Evolutionary conservation across 371 early-diverging fungal genomes (phyloP).

Genomic region (Mortierella polycephala): DNA sequence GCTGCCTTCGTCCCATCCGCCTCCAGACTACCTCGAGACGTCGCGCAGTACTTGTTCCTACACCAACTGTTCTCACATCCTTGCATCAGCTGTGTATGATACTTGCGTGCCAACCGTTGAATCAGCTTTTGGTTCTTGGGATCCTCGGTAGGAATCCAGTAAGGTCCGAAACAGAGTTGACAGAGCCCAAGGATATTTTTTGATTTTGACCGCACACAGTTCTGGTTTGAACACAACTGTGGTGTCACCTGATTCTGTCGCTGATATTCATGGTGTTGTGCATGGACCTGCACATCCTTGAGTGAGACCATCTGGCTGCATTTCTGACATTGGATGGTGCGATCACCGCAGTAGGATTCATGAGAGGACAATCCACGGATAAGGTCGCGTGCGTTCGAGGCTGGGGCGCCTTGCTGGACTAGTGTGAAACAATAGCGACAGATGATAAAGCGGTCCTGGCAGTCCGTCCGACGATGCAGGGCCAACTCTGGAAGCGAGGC

Average conservation of each 20-base stretch:
- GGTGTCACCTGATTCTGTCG: conserved; percentile 68
- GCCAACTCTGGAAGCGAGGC: conserved; percentile 65
- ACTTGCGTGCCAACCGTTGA: conserved; percentile 74
- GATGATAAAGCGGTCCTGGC: conserved; percentile 79
- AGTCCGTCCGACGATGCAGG: conserved; percentile 73
- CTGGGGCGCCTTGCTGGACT: conserved; percentile 73
- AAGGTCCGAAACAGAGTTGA: conserved; percentile 83
- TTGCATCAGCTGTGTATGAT: conserved; percentile 80
- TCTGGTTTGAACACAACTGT: conserved; percentile 76
- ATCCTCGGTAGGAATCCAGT: conserved; percentile 84
- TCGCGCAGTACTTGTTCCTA: conserved; percentile 78
- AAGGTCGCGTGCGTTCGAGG: conserved; percentile 71
- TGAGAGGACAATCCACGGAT: conserved; percentile 77
- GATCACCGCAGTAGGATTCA: conserved; percentile 88
- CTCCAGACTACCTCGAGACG: conserved; percentile 52
- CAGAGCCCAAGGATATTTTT: conserved; percentile 75
- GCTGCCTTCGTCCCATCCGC: conserved; percentile 82
- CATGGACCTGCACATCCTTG: conserved; percentile 82
- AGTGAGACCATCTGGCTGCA: conserved; percentile 80
- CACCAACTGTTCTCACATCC: conserved; percentile 85
- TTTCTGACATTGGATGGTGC: conserved; percentile 84
- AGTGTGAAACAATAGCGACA: conserved; percentile 87
- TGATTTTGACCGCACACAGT: conserved; percentile 69
- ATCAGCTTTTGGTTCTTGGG: conserved; percentile 78
- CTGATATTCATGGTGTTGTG: conserved; percentile 76